Conservation (phyloP, 768 basidiomycete genomes). For the Leccinum rimulosum region DNA sequence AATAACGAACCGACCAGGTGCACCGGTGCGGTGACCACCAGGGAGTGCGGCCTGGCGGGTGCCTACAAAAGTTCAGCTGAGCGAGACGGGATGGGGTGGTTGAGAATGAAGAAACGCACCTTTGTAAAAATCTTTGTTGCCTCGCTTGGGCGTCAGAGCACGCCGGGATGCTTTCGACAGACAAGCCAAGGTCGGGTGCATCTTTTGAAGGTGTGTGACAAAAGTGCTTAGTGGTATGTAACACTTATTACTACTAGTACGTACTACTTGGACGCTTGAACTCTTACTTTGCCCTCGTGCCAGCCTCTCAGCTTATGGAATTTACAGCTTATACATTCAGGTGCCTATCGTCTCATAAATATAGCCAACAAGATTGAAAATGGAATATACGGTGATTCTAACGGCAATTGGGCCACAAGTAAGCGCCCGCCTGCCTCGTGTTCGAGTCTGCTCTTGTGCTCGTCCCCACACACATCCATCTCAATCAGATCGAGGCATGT, state of each 20-base stretch:
- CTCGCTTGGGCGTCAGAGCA: slow-evolving; percentile 81
- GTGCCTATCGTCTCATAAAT: background rate
- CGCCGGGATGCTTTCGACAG: slow-evolving; percentile 83
- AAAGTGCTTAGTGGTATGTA: background rate
- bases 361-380: background rate
- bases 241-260: no score
- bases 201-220: slow-evolving; percentile 23
- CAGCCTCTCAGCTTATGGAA: background rate
- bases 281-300: background rate
- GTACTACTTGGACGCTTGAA: background rate
- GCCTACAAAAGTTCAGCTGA: slow-evolving; percentile 41
- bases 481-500: background rate
- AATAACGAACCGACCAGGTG: slow-evolving; percentile 82
- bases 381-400: background rate
- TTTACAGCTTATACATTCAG: background rate
- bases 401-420: background rate
- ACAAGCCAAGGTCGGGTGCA: slow-evolving; percentile 68
- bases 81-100: background rate
- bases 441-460: background rate
- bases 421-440: slow-evolving; percentile 8
- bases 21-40: slow-evolving; percentile 83
- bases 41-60: slow-evolving; percentile 82
- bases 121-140: slow-evolving; percentile 97
- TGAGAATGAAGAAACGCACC: slow-evolving; percentile 44
- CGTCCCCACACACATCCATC: background rate